Percentiles rank a stretch among this genome's conserved stretches.
phyloP scores from a whole-genome alignment of 495 filamentous ascomycete species.

The Penicillium soppii region DNA sequence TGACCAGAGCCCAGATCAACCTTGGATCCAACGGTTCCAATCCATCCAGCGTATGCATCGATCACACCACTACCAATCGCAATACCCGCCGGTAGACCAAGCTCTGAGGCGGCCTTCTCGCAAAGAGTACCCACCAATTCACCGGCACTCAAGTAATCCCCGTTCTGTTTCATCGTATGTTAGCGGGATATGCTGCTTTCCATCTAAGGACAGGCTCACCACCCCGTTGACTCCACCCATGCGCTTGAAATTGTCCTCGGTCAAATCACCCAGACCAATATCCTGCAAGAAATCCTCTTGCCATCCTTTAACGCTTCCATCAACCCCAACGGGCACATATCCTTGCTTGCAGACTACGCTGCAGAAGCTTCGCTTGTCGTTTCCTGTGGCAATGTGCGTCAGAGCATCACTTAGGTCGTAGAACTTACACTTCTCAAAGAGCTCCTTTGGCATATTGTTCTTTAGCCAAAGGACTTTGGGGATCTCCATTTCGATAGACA shows the following conservation, averaged over 20 bases:
- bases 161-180: constrained; percentile 61
- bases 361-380: constrained; percentile 87
- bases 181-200: constrained; percentile 3
- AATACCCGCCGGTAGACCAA: constrained; percentile 85
- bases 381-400: constrained; percentile 93
- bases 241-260: constrained; percentile 80
- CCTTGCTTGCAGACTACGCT: constrained; percentile 96
- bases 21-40: constrained; percentile 96
- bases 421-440: constrained; percentile 91
- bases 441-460: constrained; percentile 91
- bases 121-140: constrained; percentile 83
- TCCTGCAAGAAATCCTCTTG: constrained; percentile 85
- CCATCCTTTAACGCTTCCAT: constrained; percentile 98
- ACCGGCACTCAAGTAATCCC: constrained; percentile 83
- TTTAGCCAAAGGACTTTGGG: constrained; percentile 98
- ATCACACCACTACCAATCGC: constrained; percentile 95
- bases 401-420: constrained; percentile 93
- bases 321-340: constrained; percentile 90
- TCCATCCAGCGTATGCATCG: constrained; percentile 97
- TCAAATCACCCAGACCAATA: constrained; percentile 81
- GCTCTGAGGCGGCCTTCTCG: constrained; percentile 75
- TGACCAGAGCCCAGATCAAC: constrained; percentile 65
- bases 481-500: constrained; percentile 99
- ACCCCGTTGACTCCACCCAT: constrained; percentile 92
- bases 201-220: constrained; percentile 61